These are phyloP conservation scores for Lentinus brumalis DNA, from an alignment of 768 basidiomycete species.

Conservation along the genomic window DNA sequence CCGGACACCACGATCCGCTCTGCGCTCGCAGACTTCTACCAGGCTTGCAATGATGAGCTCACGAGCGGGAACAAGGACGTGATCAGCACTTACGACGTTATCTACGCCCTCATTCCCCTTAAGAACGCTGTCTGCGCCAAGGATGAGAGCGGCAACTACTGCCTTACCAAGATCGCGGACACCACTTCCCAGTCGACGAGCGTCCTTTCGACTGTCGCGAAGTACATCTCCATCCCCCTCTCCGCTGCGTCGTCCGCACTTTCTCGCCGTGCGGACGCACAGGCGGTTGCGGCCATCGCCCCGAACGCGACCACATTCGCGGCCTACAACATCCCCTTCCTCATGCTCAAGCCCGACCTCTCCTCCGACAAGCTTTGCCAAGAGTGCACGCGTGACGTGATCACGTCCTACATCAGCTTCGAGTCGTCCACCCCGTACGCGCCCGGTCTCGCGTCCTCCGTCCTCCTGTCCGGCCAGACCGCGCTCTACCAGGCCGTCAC, in stretches of 20 bases:
- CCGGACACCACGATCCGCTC: slow-evolving; percentile 56
- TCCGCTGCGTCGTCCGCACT: slow-evolving; percentile 20
- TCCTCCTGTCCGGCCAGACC: slow-evolving; percentile 66
- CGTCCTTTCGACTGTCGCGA: slow-evolving; percentile 17
- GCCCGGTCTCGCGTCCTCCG: slow-evolving; percentile 66
- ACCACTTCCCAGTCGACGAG: slow-evolving; percentile 20
- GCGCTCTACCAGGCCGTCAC: slow-evolving; percentile 64
- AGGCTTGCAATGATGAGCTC: slow-evolving; percentile 73
- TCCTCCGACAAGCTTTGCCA: slow-evolving; percentile 66
- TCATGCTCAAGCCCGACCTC: slow-evolving; percentile 65
- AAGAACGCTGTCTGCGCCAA: slow-evolving; percentile 72
- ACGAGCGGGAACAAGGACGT: slow-evolving; percentile 52
- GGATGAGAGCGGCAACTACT: slow-evolving; percentile 70
- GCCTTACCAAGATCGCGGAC: slow-evolving; percentile 51
- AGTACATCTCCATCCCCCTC: slow-evolving; percentile 30
- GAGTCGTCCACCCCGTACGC: slow-evolving; percentile 74
- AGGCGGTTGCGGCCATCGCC: slow-evolving; percentile 34
- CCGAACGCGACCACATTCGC: slow-evolving; percentile 61
- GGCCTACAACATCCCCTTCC: slow-evolving; percentile 72
- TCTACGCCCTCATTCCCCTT: slow-evolving; percentile 74
- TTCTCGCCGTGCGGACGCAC: slow-evolving; percentile 27
- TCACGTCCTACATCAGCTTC: slow-evolving; percentile 77
- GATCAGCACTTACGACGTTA: slow-evolving; percentile 69
- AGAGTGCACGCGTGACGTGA: slow-evolving; percentile 74
- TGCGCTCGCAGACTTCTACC: slow-evolving; percentile 69